Base-by-base conservation (phyloP, 1,284 basidiomycete species). In the Apiotrichum mycotoxinovorans region DNA sequence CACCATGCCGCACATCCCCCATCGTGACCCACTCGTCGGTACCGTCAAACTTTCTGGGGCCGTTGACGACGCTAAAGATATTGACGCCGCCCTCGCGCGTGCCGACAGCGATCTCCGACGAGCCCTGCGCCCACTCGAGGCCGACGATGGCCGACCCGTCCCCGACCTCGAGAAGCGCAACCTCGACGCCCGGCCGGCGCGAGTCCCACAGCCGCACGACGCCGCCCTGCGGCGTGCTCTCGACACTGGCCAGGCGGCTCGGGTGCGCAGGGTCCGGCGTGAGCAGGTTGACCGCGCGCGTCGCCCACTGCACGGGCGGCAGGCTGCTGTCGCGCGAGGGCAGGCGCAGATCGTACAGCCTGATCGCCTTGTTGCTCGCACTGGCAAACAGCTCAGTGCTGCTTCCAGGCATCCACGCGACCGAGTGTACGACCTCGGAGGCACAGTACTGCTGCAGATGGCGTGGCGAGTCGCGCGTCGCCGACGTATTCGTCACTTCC, bases 371-470 rank as follows among this genome's bases (percentile, higher is more conserved):
- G 56, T 65, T 69, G 34, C 67, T 70, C 1, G 71, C 64, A 0
- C 69, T 70, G 1, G 68, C 72, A 9, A 73, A 63, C 20, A 76
- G 58, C 45, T 66, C 58, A 12, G 63, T 51, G 22, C 61, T 44
- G 12, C 60, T 57, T 3, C 43, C 51, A 14, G 57, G 50, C 11
- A 70, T 35, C 60, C 70, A 71, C 10, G 71, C 61, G 5, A 74
- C 60, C 14, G 66, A 62, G 49, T 74, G 71, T 35, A 77, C 68
- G 0, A 68, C 63, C 55, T 77, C 75, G 9, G 67, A 66, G 4
- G 72, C 64, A 52, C 73, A 74, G 60, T 74, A 74, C 41, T 74
- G 69, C 57, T 76, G 75, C 11, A 77, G 63, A 38, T 70, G 72
- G n/a, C 73, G 60, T 7, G 64, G 35, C 15, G 34, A 44, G 37